These are phyloP conservation scores for Agaricus bisporus DNA, from an alignment of 768 basidiomycete genomes.

Conservation along the genomic window DNA sequence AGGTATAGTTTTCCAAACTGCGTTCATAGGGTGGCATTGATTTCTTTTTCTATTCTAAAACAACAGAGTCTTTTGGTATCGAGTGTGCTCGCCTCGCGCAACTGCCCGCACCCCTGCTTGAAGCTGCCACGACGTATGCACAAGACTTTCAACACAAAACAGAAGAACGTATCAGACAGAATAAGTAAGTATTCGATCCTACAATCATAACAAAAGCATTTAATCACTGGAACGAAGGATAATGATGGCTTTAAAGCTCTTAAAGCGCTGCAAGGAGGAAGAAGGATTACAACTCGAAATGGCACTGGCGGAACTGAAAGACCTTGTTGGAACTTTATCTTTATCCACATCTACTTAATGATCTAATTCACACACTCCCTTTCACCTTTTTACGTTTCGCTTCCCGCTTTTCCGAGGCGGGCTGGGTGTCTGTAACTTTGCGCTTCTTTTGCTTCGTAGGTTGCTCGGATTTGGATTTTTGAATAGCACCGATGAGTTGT, in stretches of 20 bases:
- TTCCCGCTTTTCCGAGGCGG: conserved; percentile 14
- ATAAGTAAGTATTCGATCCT: conserved; percentile 32
- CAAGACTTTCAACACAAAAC: conserved; percentile 49
- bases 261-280: conserved; percentile 20
- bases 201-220: background rate
- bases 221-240: conserved; percentile 12
- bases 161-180: conserved; percentile 40
- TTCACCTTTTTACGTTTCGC: conserved; percentile 17
- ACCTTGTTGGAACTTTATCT: conserved; percentile 18
- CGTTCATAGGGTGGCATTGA: background rate
- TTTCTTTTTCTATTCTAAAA: background rate
- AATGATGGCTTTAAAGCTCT: conserved; percentile 21
- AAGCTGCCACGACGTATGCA: conserved; percentile 50
- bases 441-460: conserved; percentile 8
- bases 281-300: conserved; percentile 13
- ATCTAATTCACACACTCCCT: conserved; percentile 20
- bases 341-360: conserved; percentile 6
- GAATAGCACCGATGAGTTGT: conserved; percentile 40
- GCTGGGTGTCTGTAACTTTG: conserved; percentile 11
- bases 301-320: conserved; percentile 22
- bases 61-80: conserved; percentile 76
- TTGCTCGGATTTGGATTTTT: conserved; percentile 11
- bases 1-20: conserved; percentile 24
- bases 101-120: conserved; percentile 65
- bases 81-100: conserved; percentile 90